Conservation (phyloP, 257 asterid genomes). For the Ajuga chamaepitys region DNA sequence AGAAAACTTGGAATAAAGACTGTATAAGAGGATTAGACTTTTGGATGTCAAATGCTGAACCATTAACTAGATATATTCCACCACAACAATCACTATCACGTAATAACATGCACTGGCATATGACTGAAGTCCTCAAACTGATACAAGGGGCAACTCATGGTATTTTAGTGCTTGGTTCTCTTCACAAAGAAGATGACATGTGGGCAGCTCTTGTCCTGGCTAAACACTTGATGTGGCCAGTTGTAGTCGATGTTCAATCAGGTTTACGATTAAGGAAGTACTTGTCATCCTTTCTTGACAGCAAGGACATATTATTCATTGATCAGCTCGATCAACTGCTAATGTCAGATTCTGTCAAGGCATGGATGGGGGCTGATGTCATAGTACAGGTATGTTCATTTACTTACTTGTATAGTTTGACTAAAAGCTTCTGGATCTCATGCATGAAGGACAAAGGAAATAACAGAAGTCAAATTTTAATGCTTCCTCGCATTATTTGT, state of each 20-base stretch:
- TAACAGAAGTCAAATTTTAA: not conserved
- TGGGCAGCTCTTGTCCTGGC: conserved; percentile 97
- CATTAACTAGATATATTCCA: conserved; percentile 70
- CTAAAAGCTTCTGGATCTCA: not conserved
- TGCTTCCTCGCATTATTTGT: not conserved
- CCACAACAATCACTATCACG: conserved; percentile 36
- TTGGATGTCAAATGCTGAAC: conserved; percentile 67
- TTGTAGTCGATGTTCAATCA: conserved; percentile 69
- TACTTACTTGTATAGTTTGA: not conserved
- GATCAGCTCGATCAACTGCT: conserved; percentile 93
- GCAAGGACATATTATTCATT: conserved; percentile 55
- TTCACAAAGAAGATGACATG: conserved; percentile 81
- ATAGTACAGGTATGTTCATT: conserved; percentile 60
- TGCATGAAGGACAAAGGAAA: not conserved
- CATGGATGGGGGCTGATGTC: conserved; percentile 78
- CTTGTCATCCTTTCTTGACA: conserved; percentile 47
- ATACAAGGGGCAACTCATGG: conserved; percentile 73
- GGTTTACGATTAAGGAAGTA: conserved; percentile 89
- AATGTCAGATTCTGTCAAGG: conserved; percentile 60
- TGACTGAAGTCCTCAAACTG: conserved; percentile 52
- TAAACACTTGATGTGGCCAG: conserved; percentile 89
- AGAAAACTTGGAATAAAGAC: conserved; percentile 42
- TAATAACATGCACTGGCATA: conserved; percentile 22
- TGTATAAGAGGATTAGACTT: conserved; percentile 67
- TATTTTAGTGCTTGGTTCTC: conserved; percentile 67